These are phyloP conservation scores for Phytophthora brassicae DNA, from an alignment of 352 stramenopile genomes.

Conservation along the genomic window DNA sequence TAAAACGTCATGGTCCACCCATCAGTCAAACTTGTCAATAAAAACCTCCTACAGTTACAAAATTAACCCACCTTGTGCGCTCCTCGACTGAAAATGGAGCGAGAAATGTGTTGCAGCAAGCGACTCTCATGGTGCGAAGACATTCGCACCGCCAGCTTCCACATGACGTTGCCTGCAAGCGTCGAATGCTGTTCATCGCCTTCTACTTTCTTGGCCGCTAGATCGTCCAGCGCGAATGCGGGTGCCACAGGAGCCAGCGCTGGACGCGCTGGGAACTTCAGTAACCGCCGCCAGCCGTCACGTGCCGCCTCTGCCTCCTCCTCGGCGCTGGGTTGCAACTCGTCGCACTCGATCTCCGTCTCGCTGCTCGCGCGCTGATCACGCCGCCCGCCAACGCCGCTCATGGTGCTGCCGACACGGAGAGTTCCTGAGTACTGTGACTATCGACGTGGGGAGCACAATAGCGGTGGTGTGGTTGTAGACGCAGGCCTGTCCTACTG, in stretches of 20 bases:
- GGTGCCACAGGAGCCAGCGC: constrained; percentile 29
- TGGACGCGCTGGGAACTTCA: constrained; percentile 31
- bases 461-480: constrained; percentile 32
- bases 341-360: constrained; percentile 48
- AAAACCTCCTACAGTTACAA: constrained; percentile 10
- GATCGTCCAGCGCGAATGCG: constrained; percentile 29
- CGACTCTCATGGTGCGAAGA: constrained; percentile 68
- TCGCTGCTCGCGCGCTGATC: constrained; percentile 40
- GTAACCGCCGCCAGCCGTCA: constrained; percentile 31
- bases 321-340: constrained; percentile 37
- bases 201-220: constrained; percentile 28
- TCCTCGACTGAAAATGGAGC: constrained; percentile 58
- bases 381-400: constrained; percentile 24
- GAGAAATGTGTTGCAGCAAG: constrained; percentile 66
- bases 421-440: too few species aligned
- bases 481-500: constrained; percentile 29
- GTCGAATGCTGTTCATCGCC: constrained; percentile 22
- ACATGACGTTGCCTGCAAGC: constrained; percentile 61
- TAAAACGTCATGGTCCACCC: constrained; percentile 29
- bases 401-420: constrained; percentile 36
- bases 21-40: constrained; percentile 29
- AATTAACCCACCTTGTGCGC: constrained; percentile 49
- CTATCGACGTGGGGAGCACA: neutral
- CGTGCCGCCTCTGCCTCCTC: constrained; percentile 25
- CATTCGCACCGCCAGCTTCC: constrained; percentile 64